Evolutionary conservation across 192 early-diverging fungal species (phyloP).

Genomic region (Backusella psychrophila): DNA sequence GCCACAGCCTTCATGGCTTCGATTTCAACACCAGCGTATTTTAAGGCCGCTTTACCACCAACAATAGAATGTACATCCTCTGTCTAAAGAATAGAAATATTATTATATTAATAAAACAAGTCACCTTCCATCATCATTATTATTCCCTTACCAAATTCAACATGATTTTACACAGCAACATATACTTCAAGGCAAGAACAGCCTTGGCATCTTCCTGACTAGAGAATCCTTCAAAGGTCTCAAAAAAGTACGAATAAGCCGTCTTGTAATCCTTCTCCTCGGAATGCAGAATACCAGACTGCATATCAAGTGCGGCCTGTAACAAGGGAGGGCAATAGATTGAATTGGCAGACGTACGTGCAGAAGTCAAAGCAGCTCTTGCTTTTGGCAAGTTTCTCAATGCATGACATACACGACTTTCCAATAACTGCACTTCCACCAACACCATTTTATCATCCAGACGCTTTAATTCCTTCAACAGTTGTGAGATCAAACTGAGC

Average conservation of each 20-base stretch:
- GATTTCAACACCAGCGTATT: slow-evolving; percentile 85
- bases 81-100: slow-evolving; percentile 50
- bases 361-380: slow-evolving; percentile 93
- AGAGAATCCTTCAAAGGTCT: slow-evolving; percentile 93
- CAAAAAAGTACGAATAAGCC: slow-evolving; percentile 98
- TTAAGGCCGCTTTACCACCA: slow-evolving; percentile 88
- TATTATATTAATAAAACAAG: neutral
- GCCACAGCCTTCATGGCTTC: slow-evolving; percentile 95
- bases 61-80: slow-evolving; percentile 93
- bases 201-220: slow-evolving; percentile 86
- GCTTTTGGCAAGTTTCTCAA: slow-evolving; percentile 92
- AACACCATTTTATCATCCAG: slow-evolving; percentile 98
- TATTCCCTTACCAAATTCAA: slow-evolving; percentile 75
- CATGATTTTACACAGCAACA: slow-evolving; percentile 99
- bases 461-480: slow-evolving; percentile 97
- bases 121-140: neutral
- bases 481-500: slow-evolving; percentile 71
- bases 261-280: slow-evolving; percentile 99
- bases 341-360: slow-evolving; percentile 94
- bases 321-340: slow-evolving; percentile 97
- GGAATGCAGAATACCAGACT: slow-evolving; percentile 95
- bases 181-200: slow-evolving; percentile 92
- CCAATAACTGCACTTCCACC: slow-evolving; percentile 95
- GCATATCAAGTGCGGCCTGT: slow-evolving; percentile 95
- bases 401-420: slow-evolving; percentile 92